Evolutionary conservation across 129 eudicot genomes (phyloP).

Genomic region (Gnaphalium uliginosum): DNA sequence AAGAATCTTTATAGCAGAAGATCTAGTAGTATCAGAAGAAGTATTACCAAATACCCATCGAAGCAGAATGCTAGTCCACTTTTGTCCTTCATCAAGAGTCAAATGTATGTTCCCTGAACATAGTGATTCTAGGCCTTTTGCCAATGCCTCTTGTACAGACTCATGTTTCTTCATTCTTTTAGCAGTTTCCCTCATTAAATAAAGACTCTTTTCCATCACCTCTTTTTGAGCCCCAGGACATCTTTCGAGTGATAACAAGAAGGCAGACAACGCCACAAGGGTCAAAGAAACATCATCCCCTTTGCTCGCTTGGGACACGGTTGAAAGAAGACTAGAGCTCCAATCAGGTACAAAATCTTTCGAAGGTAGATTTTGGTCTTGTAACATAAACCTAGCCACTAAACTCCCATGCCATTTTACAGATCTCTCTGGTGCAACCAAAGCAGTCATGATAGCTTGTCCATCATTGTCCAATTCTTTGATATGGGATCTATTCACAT

Average conservation of each 20-base stretch:
- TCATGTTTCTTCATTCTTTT: constrained; percentile 63
- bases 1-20: constrained; percentile 74
- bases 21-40: constrained; percentile 59
- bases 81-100: constrained; percentile 81
- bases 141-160: constrained; percentile 79
- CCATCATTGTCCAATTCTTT: constrained; percentile 93
- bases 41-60: constrained; percentile 70
- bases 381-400: constrained; percentile 76
- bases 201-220: constrained; percentile 77
- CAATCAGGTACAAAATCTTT: constrained; percentile 80
- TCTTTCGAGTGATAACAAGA: constrained; percentile 75
- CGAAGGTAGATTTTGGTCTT: constrained; percentile 72
- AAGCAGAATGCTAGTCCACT: constrained; percentile 83
- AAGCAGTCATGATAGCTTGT: constrained; percentile 77
- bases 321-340: constrained; percentile 83
- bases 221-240: constrained; percentile 65
- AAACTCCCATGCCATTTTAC: constrained; percentile 99
- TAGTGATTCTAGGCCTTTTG: constrained; percentile 79
- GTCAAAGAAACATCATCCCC: constrained; percentile 74
- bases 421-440: constrained; percentile 94
- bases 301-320: constrained; percentile 82
- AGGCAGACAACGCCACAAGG: constrained; percentile 85
- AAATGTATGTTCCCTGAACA: constrained; percentile 61
- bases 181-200: constrained; percentile 81
- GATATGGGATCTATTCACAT: constrained; percentile 76